Evolutionary conservation across 306 rosid species (phyloP).

Genomic region (Sicyos edulis): DNA sequence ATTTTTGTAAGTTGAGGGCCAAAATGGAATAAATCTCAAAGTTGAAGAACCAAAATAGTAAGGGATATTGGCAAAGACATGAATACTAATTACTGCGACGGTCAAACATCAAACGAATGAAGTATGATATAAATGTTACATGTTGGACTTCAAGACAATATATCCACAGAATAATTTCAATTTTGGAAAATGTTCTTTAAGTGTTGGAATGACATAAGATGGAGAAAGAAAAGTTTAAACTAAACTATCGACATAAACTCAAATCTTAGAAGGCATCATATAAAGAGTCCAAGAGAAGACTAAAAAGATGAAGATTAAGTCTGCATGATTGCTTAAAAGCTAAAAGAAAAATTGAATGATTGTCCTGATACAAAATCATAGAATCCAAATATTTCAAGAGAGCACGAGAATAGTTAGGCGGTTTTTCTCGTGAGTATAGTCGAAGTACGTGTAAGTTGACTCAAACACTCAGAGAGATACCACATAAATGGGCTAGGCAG

Average conservation of each 20-base stretch:
- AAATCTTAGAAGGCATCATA: background rate
- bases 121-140: no score
- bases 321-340: background rate
- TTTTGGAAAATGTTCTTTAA: background rate
- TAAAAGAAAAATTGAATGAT: background rate
- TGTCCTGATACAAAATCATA: background rate
- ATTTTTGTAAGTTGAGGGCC: no score
- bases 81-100: background rate
- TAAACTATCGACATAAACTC: slow-evolving; percentile 14
- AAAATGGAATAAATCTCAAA: no score
- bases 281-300: slow-evolving; percentile 11
- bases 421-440: no score
- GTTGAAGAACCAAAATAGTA: no score
- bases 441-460: no score
- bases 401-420: background rate
- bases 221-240: slow-evolving; percentile 3
- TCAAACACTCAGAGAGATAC: no score
- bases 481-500: no score
- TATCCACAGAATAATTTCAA: no score
- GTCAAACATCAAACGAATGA: slow-evolving; percentile 10
- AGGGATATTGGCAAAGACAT: background rate
- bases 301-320: background rate
- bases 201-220: background rate
- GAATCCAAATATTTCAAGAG: background rate
- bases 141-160: no score